Conservation (phyloP, 208 protist species). For the Strigomonas oncopelti region DNA sequence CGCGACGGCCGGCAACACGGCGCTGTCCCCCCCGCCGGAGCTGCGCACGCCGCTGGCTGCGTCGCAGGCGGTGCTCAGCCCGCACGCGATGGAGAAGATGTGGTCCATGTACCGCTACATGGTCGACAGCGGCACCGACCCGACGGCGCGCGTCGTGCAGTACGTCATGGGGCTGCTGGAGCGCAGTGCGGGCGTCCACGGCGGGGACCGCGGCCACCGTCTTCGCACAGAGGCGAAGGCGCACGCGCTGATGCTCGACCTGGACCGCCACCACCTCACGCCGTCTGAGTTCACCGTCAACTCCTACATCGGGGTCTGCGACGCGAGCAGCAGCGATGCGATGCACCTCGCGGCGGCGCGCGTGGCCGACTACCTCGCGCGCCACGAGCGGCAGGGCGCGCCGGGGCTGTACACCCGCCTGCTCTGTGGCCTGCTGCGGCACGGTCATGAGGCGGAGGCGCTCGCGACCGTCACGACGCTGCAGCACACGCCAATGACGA, state of each 20-base stretch:
- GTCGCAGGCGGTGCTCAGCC: constrained; percentile 34
- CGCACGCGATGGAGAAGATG: constrained; percentile 35
- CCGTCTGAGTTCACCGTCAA: constrained; percentile 73
- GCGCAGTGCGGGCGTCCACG: constrained; percentile 22
- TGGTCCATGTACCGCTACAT: constrained; percentile 80
- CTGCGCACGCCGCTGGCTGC: constrained; percentile 31
- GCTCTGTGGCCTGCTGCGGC: constrained; percentile 55
- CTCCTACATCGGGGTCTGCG: constrained; percentile 72
- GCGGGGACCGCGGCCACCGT: constrained; percentile 8
- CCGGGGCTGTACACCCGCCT: constrained; percentile 57
- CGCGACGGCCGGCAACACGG: constrained; percentile 4
- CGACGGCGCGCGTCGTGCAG: constrained; percentile 56
- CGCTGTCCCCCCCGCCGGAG: constrained; percentile 35
- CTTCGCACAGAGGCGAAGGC: constrained; percentile 46
- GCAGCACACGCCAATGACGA: constrained; percentile 50
- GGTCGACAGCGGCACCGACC: constrained; percentile 81
- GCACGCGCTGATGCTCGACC: constrained; percentile 77
- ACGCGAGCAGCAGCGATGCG: constrained; percentile 24
- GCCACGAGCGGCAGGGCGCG: constrained; percentile 63
- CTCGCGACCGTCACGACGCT: constrained; percentile 57
- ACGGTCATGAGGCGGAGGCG: constrained; percentile 57
- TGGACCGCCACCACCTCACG: constrained; percentile 63
- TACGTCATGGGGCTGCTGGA: constrained; percentile 78
- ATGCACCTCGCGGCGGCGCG: constrained; percentile 80
- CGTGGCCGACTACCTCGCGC: constrained; percentile 64